Conservation (phyloP, 257 asterid genomes). For the Scutellaria galericulata region DNA sequence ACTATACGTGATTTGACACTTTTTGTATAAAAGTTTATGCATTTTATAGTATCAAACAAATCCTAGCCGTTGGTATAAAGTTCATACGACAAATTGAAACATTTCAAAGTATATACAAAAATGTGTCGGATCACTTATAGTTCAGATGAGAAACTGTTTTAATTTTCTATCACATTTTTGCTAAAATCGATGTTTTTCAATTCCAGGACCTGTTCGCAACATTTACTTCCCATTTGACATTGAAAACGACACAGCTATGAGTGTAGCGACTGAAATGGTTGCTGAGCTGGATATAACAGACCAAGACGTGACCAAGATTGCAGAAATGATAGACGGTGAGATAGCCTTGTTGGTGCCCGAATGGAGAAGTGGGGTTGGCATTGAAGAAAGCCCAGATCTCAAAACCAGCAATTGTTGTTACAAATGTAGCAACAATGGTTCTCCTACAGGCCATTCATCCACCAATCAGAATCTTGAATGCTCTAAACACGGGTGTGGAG, state of each 20-base stretch:
- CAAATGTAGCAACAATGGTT: conserved; percentile 45
- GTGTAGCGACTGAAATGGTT: conserved; percentile 79
- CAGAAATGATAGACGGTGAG: conserved; percentile 72
- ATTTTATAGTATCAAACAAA: no score
- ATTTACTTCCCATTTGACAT: conserved; percentile 71
- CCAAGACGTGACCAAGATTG: conserved; percentile 66
- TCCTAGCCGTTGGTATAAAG: no score
- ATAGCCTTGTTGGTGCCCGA: conserved; percentile 64
- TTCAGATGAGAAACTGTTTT: no score
- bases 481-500: conserved; percentile 57
- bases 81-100: no score
- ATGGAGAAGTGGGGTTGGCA: conserved; percentile 47
- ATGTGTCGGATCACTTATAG: no score
- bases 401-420: conserved; percentile 37
- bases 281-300: conserved; percentile 70
- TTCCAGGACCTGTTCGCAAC: conserved; percentile 66
- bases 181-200: neutral
- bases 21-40: no score
- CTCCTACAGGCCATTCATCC: conserved; percentile 38
- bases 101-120: no score
- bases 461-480: conserved; percentile 47
- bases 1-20: no score
- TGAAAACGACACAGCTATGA: conserved; percentile 65
- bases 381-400: conserved; percentile 39
- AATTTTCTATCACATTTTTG: neutral